These are phyloP conservation scores for Trypanosoma theileri DNA, from an alignment of 208 protist genomes.

Conservation along the genomic window DNA sequence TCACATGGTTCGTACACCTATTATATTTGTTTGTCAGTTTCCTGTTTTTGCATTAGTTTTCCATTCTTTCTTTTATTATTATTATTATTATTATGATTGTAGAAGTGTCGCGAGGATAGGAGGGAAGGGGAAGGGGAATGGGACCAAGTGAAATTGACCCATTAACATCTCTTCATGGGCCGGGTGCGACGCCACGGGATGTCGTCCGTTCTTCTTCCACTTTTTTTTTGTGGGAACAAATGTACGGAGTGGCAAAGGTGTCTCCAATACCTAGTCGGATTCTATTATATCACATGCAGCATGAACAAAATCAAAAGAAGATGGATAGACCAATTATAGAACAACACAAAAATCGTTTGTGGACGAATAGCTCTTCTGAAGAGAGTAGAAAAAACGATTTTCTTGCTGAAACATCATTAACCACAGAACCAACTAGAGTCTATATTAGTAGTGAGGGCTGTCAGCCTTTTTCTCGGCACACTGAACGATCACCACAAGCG, in stretches of 20 bases:
- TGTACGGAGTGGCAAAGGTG: slow-evolving; percentile 35
- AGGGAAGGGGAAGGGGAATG: slow-evolving; percentile 13
- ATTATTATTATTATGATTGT: slow-evolving; percentile 25
- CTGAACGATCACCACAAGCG: not conserved
- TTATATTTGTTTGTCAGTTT: slow-evolving; percentile 3
- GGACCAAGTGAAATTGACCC: slow-evolving; percentile 20
- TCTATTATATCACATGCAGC: slow-evolving; percentile 17
- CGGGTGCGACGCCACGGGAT: slow-evolving; percentile 15
- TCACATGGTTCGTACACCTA: not conserved
- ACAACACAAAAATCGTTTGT: not conserved
- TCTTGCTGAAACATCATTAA: not conserved
- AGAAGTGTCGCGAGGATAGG: not conserved
- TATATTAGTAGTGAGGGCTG: too few relatives aligned
- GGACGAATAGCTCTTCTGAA: not conserved
- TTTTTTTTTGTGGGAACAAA: slow-evolving; percentile 61
- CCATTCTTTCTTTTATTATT: slow-evolving; percentile 23
- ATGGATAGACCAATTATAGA: not conserved
- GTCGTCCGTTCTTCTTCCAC: slow-evolving; percentile 21
- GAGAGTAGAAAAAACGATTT: not conserved
- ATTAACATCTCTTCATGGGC: slow-evolving; percentile 2
- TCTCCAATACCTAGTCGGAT: slow-evolving; percentile 33
- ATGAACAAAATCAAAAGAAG: not conserved
- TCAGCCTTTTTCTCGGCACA: not conserved
- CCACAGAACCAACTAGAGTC: too few relatives aligned
- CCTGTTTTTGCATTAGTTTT: not conserved